Evolutionary conservation across 352 stramenopile species (phyloP).

Genomic region (Phytophthora capsici): DNA sequence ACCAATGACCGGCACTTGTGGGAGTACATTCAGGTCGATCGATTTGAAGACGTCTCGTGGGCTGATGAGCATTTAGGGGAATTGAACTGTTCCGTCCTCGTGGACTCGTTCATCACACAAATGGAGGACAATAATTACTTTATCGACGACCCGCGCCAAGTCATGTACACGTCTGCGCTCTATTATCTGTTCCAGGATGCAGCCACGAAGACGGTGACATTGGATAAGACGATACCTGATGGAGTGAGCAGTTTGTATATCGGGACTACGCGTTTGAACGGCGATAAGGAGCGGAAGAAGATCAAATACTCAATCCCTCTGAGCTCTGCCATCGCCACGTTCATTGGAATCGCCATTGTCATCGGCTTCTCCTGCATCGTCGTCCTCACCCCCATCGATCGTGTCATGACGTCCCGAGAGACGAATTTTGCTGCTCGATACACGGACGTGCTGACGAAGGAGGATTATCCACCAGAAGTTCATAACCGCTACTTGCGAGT

Average conservation of each 20-base stretch:
- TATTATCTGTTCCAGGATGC: slow-evolving; percentile 60
- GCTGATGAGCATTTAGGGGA: slow-evolving; percentile 19
- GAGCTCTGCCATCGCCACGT: slow-evolving; percentile 48
- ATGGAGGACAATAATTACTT: slow-evolving; percentile 55
- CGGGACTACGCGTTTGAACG: slow-evolving; percentile 35
- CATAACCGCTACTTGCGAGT: slow-evolving; percentile 40
- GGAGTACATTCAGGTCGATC: slow-evolving; percentile 29
- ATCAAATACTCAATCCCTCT: slow-evolving; percentile 56
- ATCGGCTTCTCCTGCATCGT: slow-evolving; percentile 34
- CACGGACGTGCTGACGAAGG: slow-evolving; percentile 38
- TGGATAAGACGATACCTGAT: slow-evolving; percentile 3
- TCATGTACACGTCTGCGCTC: slow-evolving; percentile 55
- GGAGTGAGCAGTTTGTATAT: slow-evolving; percentile 24
- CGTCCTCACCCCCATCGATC: slow-evolving; percentile 41
- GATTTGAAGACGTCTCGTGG: slow-evolving; percentile 21
- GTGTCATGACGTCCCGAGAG: slow-evolving; percentile 34
- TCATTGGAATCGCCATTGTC: slow-evolving; percentile 44
- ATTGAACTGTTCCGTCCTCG: slow-evolving; percentile 43
- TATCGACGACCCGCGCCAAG: slow-evolving; percentile 46
- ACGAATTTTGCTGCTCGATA: slow-evolving; percentile 43
- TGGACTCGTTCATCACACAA: slow-evolving; percentile 57
- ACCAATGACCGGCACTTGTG: slow-evolving; percentile 26
- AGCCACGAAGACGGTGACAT: slow-evolving; percentile 36
- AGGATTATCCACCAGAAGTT: slow-evolving; percentile 47
- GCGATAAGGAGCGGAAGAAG: slow-evolving; percentile 49